phyloP scores from a whole-genome alignment of 441 rosid species.

The Macaranga tanarius region DNA sequence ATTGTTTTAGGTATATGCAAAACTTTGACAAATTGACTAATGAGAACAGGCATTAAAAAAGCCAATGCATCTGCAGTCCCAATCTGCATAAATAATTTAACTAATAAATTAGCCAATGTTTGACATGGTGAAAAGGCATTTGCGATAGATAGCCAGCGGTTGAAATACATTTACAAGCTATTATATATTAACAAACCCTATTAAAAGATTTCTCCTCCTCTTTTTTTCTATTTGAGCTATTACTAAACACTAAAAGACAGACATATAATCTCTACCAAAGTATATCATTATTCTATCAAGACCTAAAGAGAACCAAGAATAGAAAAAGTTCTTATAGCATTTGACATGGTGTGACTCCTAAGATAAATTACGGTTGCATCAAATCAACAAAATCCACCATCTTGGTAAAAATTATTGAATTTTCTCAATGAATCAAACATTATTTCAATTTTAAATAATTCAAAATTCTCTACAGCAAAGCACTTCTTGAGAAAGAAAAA shows the following conservation, averaged over 20 bases:
- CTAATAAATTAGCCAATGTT: constrained; percentile 20
- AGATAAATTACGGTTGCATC: constrained; percentile 3
- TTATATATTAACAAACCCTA: neutral
- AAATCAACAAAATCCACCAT: constrained; percentile 9
- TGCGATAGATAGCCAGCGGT: constrained; percentile 7
- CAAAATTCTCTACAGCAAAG: neutral
- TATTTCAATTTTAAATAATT: neutral
- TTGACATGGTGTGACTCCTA: neutral
- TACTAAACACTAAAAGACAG: constrained; percentile 1
- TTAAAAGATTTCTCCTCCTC: neutral
- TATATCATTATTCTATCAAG: neutral
- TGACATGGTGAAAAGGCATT: neutral
- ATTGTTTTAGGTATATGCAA: constrained; percentile 69
- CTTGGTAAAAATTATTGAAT: neutral
- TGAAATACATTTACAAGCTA: constrained; percentile 6
- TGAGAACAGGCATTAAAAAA: constrained; percentile 93
- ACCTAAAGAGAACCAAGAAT: neutral
- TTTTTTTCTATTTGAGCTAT: neutral
- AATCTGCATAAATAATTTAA: constrained; percentile 47
- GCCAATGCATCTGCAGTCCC: constrained; percentile 91
- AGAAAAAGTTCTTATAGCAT: constrained; percentile 8
- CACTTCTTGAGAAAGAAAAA: neutral
- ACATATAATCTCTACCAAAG: neutral
- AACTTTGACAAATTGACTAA: constrained; percentile 87
- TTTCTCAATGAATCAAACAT: neutral